These are phyloP conservation scores for Phytophthora boehmeriae DNA, from an alignment of 352 stramenopile genomes.

Conservation along the genomic window DNA sequence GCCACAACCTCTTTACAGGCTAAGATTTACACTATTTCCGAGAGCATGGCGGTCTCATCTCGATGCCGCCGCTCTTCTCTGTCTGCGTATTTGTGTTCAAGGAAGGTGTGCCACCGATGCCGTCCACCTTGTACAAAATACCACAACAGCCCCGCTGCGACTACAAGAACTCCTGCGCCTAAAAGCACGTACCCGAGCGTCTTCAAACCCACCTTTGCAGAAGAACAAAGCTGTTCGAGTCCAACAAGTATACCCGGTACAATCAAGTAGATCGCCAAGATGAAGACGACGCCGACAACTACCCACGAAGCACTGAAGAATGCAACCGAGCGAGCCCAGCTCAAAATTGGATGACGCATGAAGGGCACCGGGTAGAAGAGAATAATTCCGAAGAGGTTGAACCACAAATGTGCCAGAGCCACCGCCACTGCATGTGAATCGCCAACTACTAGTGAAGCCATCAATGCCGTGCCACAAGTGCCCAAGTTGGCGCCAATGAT, in stretches of 20 bases:
- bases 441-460: conserved; percentile 84
- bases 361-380: conserved; percentile 91
- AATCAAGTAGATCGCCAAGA: conserved; percentile 45
- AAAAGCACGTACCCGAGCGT: conserved; percentile 38
- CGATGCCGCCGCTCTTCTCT: conserved; percentile 27
- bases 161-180: conserved; percentile 10
- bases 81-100: conserved; percentile 47
- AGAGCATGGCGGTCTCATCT: conserved; percentile 27
- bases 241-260: conserved; percentile 43
- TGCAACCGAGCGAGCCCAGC: conserved; percentile 67
- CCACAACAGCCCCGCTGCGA: conserved; percentile 28
- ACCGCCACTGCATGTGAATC: conserved; percentile 79
- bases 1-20: not conserved
- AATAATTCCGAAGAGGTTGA: conserved; percentile 90
- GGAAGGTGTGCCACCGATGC: conserved; percentile 36
- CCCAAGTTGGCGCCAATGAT: conserved; percentile 93
- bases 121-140: conserved; percentile 36
- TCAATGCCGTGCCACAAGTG: conserved; percentile 87
- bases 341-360: conserved; percentile 78
- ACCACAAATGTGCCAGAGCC: conserved; percentile 89
- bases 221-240: conserved; percentile 57
- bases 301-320: conserved; percentile 64
- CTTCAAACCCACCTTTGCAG: conserved; percentile 11
- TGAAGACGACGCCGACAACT: conserved; percentile 47
- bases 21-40: conserved; percentile 6